A percentile compares a stretch with the other conserved stretches of the same genome.
phyloP scores from a whole-genome alignment of 352 stramenopile species.

The Pythium phragmiticola region DNA sequence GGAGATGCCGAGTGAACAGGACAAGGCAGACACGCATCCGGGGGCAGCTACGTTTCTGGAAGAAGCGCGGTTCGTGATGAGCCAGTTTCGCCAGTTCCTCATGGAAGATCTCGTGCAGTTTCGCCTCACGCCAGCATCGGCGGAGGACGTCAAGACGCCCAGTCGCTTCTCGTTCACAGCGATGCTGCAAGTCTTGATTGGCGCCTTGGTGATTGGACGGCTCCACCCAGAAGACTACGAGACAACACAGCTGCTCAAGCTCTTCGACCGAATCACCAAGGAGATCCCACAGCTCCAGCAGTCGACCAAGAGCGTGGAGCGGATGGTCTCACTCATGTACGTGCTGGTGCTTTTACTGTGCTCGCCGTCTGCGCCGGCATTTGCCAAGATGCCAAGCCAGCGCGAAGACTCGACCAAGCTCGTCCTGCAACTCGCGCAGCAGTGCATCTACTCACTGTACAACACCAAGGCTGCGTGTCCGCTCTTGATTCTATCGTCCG shows the following conservation, averaged over 20 bases:
- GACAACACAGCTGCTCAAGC: conserved; percentile 42
- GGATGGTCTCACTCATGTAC: conserved; percentile 52
- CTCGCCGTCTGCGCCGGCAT: conserved; percentile 43
- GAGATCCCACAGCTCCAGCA: conserved; percentile 10
- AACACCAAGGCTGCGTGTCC: conserved; percentile 44
- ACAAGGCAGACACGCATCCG: background rate
- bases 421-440: conserved; percentile 53
- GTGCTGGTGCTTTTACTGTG: conserved; percentile 57
- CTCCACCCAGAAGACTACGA: conserved; percentile 52
- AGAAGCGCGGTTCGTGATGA: conserved; percentile 25
- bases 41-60: conserved; percentile 18
- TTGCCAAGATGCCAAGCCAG: conserved; percentile 60
- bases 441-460: conserved; percentile 57
- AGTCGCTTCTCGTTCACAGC: conserved; percentile 32
- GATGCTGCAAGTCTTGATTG: conserved; percentile 45
- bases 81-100: conserved; percentile 24
- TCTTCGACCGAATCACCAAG: conserved; percentile 43
- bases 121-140: background rate
- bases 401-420: conserved; percentile 57
- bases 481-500: conserved; percentile 59
- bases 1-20: conserved; percentile 4
- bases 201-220: conserved; percentile 43
- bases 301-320: conserved; percentile 28
- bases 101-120: conserved; percentile 24
- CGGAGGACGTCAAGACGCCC: background rate